A percentile compares a stretch with the other conserved stretches of the same genome.
Conservation (phyloP, 495 filamentous ascomycete species). For the Jackrogersella minutella region DNA sequence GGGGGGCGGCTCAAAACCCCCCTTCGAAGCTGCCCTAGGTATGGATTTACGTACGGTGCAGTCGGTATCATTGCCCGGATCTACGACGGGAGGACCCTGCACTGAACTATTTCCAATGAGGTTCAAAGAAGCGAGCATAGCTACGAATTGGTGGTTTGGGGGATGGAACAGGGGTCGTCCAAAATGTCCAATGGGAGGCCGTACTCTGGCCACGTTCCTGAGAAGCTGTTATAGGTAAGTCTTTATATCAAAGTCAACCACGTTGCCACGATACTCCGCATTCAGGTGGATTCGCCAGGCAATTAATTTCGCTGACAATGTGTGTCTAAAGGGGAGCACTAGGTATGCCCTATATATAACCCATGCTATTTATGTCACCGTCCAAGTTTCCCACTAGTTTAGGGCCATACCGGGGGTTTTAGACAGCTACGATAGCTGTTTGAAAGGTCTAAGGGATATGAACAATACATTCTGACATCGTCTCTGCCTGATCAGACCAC, state of each 20-base stretch:
- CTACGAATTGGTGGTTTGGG: slow-evolving; percentile 26
- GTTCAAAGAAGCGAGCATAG: slow-evolving; percentile 12
- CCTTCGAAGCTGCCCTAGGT: background rate
- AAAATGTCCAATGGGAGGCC: slow-evolving; percentile 21
- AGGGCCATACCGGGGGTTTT: background rate
- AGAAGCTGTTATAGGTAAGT: background rate
- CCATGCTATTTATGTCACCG: slow-evolving; percentile 1
- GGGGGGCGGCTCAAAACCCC: slow-evolving; percentile 29
- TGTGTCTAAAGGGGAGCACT: background rate
- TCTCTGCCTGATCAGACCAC: background rate
- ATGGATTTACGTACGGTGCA: background rate
- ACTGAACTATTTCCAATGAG: slow-evolving; percentile 16
- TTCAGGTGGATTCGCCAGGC: background rate
- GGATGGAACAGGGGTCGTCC: slow-evolving; percentile 21
- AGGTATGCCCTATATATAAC: background rate
- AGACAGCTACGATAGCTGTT: background rate
- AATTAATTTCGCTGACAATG: background rate
- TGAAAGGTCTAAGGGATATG: background rate
- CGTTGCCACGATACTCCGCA: slow-evolving; percentile 5
- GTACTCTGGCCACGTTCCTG: slow-evolving; percentile 24
- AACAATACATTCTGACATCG: background rate
- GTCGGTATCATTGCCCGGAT: slow-evolving; percentile 22
- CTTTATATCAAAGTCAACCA: slow-evolving; percentile 22
- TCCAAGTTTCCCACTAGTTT: slow-evolving; percentile 11
- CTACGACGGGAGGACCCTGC: slow-evolving; percentile 22